Evolutionary conservation across 176 grass and related monocot genomes (phyloP).

Genomic region (Musa beccarii): DNA sequence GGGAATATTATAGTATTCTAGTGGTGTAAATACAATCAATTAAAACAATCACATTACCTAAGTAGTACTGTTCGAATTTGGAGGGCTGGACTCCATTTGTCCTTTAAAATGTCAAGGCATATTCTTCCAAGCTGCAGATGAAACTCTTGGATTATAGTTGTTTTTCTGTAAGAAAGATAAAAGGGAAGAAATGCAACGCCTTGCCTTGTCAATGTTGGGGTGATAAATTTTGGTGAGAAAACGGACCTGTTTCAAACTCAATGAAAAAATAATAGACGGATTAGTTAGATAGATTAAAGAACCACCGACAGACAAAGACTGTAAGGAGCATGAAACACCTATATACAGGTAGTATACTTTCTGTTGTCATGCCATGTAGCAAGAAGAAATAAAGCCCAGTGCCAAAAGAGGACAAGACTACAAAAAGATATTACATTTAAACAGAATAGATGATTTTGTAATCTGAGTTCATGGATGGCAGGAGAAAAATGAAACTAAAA

Average conservation of each 20-base stretch:
- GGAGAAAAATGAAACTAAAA: not conserved
- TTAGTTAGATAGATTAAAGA: constrained; percentile 5
- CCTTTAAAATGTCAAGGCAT: constrained; percentile 28
- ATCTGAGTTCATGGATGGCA: not conserved
- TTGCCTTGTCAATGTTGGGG: constrained; percentile 98
- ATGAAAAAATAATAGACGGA: constrained; percentile 12
- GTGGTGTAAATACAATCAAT: not conserved
- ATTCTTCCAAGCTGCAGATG: constrained; percentile 54
- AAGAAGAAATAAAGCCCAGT: not conserved
- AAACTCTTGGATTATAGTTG: constrained; percentile 23
- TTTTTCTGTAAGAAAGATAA: constrained; percentile 9
- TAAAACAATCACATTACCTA: constrained; percentile 7
- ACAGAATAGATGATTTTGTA: not conserved
- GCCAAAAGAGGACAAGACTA: not conserved
- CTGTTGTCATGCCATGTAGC: not conserved
- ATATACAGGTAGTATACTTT: not conserved
- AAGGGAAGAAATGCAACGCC: not conserved
- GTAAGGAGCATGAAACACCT: not conserved
- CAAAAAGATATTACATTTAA: not conserved
- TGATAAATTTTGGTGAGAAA: constrained; percentile 99
- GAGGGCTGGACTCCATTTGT: constrained; percentile 31
- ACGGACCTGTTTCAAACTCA: constrained; percentile 63
- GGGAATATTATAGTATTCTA: not conserved
- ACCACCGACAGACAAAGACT: not conserved
- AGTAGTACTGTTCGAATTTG: constrained; percentile 23